A percentile compares a stretch with the other conserved stretches of the same genome.
phyloP scores from a whole-genome alignment of 805 yeast genomes.

The Candida pseudoglaebosa region DNA sequence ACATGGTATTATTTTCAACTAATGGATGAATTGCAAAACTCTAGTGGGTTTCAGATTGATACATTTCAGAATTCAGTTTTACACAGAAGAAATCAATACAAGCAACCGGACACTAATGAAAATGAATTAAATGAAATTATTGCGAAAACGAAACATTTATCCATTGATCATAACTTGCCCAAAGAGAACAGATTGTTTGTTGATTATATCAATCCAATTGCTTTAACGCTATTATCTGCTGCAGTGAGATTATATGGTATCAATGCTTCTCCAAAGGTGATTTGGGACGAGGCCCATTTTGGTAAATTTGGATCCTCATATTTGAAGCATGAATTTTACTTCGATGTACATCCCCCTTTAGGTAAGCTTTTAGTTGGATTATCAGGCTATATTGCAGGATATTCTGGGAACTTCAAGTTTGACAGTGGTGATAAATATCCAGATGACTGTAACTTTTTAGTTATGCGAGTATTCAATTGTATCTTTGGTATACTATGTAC shows the following conservation, averaged over 20 bases:
- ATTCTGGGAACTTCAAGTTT: conserved; percentile 85
- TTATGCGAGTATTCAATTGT: conserved; percentile 88
- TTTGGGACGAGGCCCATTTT: conserved; percentile 98
- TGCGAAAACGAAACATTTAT: conserved; percentile 1
- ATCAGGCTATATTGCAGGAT: conserved; percentile 82
- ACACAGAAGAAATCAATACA: not conserved
- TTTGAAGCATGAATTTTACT: conserved; percentile 82
- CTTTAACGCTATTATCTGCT: conserved; percentile 34
- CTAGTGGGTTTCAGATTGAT: not conserved
- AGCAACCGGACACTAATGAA: not conserved
- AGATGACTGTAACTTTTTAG: conserved; percentile 68
- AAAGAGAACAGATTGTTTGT: conserved; percentile 7
- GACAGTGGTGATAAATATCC: conserved; percentile 80
- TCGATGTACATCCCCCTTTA: conserved; percentile 96
- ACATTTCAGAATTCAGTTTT: too few species aligned
- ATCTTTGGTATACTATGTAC: conserved; percentile 77
- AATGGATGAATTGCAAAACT: not conserved
- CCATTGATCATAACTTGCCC: not conserved
- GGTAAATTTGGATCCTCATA: conserved; percentile 95
- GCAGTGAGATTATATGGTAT: conserved; percentile 69
- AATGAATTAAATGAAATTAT: not conserved
- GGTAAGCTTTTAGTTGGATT: conserved; percentile 91
- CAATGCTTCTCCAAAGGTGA: conserved; percentile 69
- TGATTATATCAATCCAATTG: conserved; percentile 22
- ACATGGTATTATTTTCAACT: not conserved